Evolutionary conservation across 441 rosid species (phyloP).

Genomic region (Eutrema salsugineum): DNA sequence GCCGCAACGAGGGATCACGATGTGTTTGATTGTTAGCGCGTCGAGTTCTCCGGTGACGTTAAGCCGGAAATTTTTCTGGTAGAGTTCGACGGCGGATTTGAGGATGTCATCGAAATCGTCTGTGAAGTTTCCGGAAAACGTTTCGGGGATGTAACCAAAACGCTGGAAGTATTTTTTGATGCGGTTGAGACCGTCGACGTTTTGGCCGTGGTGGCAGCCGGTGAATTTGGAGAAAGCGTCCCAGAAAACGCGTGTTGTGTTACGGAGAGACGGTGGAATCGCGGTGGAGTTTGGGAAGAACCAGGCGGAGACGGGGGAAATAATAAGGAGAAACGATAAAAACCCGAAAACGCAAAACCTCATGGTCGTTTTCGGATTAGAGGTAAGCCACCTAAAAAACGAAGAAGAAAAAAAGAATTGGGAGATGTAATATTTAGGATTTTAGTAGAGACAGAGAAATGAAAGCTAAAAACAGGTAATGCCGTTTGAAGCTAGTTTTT

Average conservation of each 20-base stretch:
- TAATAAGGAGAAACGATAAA: conserved; percentile 19
- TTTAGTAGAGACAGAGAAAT: conserved; percentile 1
- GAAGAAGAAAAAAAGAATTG: not conserved
- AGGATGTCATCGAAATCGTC: conserved; percentile 55
- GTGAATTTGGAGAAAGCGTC: conserved; percentile 51
- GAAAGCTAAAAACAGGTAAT: conserved; percentile 29
- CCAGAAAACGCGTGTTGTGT: conserved; percentile 49
- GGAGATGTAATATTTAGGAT: conserved; percentile 11
- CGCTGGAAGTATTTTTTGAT: conserved; percentile 57
- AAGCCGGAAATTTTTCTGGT: conserved; percentile 61
- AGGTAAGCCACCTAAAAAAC: conserved; percentile 20
- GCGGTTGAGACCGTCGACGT: conserved; percentile 38
- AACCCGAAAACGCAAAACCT: conserved; percentile 23
- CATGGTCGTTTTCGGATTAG: conserved; percentile 29
- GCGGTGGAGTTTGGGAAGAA: conserved; percentile 60
- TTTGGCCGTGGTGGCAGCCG: conserved; percentile 64
- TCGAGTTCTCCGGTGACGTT: conserved; percentile 68
- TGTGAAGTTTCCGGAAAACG: conserved; percentile 38
- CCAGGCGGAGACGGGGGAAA: conserved; percentile 39
- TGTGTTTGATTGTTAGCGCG: conserved; percentile 39
- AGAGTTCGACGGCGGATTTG: conserved; percentile 50
- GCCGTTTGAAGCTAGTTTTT: conserved; percentile 24
- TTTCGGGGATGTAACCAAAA: conserved; percentile 66
- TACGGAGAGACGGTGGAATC: conserved; percentile 39
- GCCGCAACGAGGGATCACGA: conserved; percentile 69